Evolutionary conservation across 1,284 basidiomycete genomes (phyloP), one percentile per base, ranked within the genome.

Genomic region (Microbotryum violaceum): DNA sequence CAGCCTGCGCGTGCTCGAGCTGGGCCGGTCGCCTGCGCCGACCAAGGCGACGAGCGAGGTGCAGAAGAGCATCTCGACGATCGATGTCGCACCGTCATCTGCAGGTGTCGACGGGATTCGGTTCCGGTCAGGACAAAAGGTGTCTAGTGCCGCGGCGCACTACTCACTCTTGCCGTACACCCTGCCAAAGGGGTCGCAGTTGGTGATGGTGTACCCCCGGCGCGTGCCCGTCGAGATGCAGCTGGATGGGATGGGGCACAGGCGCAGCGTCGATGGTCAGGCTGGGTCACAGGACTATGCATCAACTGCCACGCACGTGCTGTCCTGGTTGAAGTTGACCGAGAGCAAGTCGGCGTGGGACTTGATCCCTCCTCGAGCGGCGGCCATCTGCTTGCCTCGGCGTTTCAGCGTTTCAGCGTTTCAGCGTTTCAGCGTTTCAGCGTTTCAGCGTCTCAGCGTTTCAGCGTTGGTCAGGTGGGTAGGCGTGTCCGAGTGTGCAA

Each of bases 61-160:
- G 78, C 92, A 97, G 79, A 99, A 99, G 63, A 98, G 82, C 94
- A 99, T 99, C 77, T 98, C 94, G 14, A 97, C 93, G 65, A 96
- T 93, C 29, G 91, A 91, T 18, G 88, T 85, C 0, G 94, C 89
- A 3, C 92, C 92, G 68, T 96, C 91, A 72, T 88, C 92, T 88
- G 63, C 14, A 45, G 10, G 37, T 16, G 6, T 42, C 9, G 8
- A 31, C 31, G 31, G 9, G 8, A 8, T 31, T 9, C 8, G 0
- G 31, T 31, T 31, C 2, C 31, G 7, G 31, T 7, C 1, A 31
- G 6, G 29, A 31, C 9, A 10, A 31, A 31, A 9, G 9, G 8
- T 31, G 29, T 31, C 29, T 10, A 8, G 31, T 31, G 4, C 27
- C 31, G 31, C 31, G 31, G 12, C 21, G 21, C 4, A 21, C 54